Conservation (phyloP, 768 basidiomycete species). For the Suillus occidentalis region DNA sequence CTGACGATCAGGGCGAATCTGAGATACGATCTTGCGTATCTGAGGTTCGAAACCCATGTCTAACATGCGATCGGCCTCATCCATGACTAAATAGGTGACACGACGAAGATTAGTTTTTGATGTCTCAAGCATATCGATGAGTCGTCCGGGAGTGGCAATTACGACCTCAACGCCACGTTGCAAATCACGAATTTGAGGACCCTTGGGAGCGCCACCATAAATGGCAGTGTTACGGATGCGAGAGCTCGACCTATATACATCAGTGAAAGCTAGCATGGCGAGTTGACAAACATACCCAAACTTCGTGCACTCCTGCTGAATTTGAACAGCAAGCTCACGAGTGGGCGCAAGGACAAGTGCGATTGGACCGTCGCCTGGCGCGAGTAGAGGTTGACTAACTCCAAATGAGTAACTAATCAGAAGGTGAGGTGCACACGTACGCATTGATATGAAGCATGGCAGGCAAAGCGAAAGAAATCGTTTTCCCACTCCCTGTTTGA, state of each 20-base stretch:
- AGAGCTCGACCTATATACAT: conserved; percentile 66
- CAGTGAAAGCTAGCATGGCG: conserved; percentile 6
- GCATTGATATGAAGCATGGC: conserved; percentile 99
- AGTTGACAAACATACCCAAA: conserved; percentile 66
- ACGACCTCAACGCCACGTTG: conserved; percentile 97
- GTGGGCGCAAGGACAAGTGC: conserved; percentile 96
- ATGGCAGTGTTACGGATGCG: conserved; percentile 98
- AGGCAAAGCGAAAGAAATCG: conserved; percentile 96
- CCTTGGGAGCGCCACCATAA: conserved; percentile 98
- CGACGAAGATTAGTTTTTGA: conserved; percentile 96
- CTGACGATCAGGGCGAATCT: conserved; percentile 97
- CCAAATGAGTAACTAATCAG: conserved; percentile 10
- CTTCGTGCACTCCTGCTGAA: conserved; percentile 97
- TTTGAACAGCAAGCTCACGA: conserved; percentile 97
- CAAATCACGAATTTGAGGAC: conserved; percentile 96
- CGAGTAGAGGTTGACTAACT: conserved; percentile 82
- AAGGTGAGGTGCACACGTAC: conserved; percentile 44
- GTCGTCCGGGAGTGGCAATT: conserved; percentile 99
- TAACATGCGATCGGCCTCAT: conserved; percentile 99
- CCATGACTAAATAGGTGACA: conserved; percentile 97
- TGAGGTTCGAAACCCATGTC: conserved; percentile 99
- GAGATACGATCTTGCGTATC: conserved; percentile 95
- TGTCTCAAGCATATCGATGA: conserved; percentile 98
- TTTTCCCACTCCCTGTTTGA: conserved; percentile 98
- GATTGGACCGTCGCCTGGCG: conserved; percentile 96